Evolutionary conservation across 495 filamentous ascomycete species (phyloP).

Genomic region (Tuber brumale): DNA sequence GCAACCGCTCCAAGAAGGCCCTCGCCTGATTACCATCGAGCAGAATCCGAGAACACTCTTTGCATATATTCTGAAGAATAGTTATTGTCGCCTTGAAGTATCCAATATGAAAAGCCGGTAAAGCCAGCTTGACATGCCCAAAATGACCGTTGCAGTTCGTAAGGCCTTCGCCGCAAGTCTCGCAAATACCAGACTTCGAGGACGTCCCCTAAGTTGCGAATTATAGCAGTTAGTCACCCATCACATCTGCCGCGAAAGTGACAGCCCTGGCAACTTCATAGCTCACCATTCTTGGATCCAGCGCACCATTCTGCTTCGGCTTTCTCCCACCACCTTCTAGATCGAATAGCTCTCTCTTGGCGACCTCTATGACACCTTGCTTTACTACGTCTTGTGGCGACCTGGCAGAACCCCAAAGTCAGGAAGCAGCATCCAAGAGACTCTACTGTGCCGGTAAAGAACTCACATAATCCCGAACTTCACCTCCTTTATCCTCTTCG

Average conservation of each 20-base stretch:
- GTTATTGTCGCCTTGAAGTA: slow-evolving; percentile 86
- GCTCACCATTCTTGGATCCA: slow-evolving; percentile 68
- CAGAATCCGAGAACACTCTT: slow-evolving; percentile 70
- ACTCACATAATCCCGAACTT: slow-evolving; percentile 86
- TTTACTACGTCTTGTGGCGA: slow-evolving; percentile 89
- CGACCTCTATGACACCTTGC: slow-evolving; percentile 87
- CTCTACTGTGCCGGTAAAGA: background rate
- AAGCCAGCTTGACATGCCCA: slow-evolving; percentile 77
- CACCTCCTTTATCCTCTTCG: slow-evolving; percentile 85
- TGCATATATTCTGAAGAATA: slow-evolving; percentile 90
- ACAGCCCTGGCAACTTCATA: slow-evolving; percentile 11
- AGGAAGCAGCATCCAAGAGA: slow-evolving; percentile 22
- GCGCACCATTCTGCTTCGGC: slow-evolving; percentile 69
- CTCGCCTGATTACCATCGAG: slow-evolving; percentile 69
- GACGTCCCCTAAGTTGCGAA: slow-evolving; percentile 62
- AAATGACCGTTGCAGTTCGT: slow-evolving; percentile 89
- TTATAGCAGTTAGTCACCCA: background rate
- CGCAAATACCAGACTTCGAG: slow-evolving; percentile 64
- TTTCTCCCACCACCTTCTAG: slow-evolving; percentile 59
- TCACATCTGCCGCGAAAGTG: background rate
- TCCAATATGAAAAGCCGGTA: slow-evolving; percentile 91
- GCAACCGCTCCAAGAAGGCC: slow-evolving; percentile 65
- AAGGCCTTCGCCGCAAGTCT: slow-evolving; percentile 71
- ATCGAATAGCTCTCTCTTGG: slow-evolving; percentile 84
- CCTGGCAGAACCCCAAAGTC: slow-evolving; percentile 44